Conservation (phyloP, 768 basidiomycete genomes). For the Kwoniella dejecticola region DNA sequence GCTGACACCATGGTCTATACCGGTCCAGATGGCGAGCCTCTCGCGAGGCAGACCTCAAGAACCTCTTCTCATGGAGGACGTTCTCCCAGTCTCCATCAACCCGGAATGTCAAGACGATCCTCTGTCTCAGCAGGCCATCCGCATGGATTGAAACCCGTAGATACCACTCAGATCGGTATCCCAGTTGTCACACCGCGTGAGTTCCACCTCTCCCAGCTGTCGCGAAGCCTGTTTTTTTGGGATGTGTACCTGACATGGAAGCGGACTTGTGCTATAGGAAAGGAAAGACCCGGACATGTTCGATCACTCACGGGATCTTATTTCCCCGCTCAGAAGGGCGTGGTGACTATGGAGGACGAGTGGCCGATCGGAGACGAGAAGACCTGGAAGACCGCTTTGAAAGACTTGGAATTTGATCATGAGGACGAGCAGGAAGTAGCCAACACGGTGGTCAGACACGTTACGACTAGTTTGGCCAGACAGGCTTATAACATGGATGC, state of each 20-base stretch:
- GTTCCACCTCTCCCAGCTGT: background rate
- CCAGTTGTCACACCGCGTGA: slow-evolving; percentile 44
- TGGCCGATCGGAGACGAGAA: slow-evolving; percentile 57
- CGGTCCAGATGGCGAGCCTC: slow-evolving; percentile 1
- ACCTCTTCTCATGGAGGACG: slow-evolving; percentile 25
- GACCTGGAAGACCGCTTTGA: slow-evolving; percentile 54
- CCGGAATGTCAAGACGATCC: slow-evolving; percentile 42
- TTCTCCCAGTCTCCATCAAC: slow-evolving; percentile 43
- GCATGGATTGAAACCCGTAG: slow-evolving; percentile 25
- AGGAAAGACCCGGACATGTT: slow-evolving; percentile 48
- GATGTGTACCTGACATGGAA: background rate
- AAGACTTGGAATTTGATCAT: slow-evolving; percentile 43
- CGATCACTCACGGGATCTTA: slow-evolving; percentile 51
- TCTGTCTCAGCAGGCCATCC: slow-evolving; percentile 41
- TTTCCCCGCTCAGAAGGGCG: slow-evolving; percentile 47
- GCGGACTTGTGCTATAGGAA: slow-evolving; percentile 8
- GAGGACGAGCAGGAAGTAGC: slow-evolving; percentile 46
- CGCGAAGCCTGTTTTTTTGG: background rate
- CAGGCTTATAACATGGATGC: slow-evolving; percentile 83
- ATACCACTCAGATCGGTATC: slow-evolving; percentile 43
- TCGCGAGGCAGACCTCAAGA: slow-evolving; percentile 5
- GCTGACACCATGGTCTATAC: slow-evolving; percentile 15
- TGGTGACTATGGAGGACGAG: slow-evolving; percentile 27
- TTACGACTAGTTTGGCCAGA: slow-evolving; percentile 73
- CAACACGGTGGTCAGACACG: slow-evolving; percentile 49